Conservation (phyloP, 768 basidiomycete species). For the Xerocomus potaroensis region DNA sequence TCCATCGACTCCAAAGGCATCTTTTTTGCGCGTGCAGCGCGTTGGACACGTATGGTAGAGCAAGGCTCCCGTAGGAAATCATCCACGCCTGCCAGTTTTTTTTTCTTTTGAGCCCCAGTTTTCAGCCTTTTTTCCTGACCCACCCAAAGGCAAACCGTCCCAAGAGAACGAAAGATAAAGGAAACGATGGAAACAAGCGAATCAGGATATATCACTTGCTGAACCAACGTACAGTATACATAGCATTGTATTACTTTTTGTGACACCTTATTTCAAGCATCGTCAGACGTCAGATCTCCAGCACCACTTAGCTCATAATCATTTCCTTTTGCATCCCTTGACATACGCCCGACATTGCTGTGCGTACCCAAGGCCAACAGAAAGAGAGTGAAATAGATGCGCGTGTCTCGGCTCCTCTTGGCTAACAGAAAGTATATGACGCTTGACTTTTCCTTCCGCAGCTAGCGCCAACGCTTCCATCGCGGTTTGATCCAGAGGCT, state of each 20-base stretch:
- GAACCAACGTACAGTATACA: neutral
- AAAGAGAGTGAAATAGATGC: neutral
- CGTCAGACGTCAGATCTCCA: too few relatives aligned
- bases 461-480: conserved; percentile 42
- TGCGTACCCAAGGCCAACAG: neutral
- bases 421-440: conserved; percentile 18
- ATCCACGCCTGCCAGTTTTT: too few relatives aligned
- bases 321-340: too few relatives aligned
- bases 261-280: too few relatives aligned
- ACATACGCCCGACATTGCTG: too few relatives aligned
- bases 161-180: too few relatives aligned
- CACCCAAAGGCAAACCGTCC: neutral
- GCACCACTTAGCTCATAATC: too few relatives aligned
- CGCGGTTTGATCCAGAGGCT: conserved; percentile 64
- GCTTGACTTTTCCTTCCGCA: conserved; percentile 32
- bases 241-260: too few relatives aligned
- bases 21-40: conserved; percentile 13
- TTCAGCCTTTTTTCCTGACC: too few relatives aligned
- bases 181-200: too few relatives aligned
- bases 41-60: conserved; percentile 19
- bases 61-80: neutral
- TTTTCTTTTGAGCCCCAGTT: too few relatives aligned
- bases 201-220: too few relatives aligned
- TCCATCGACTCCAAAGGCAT: conserved; percentile 15
- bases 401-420: conserved; percentile 30